phyloP scores from a whole-genome alignment of 768 basidiomycete species.

The Nidularia sp. region DNA sequence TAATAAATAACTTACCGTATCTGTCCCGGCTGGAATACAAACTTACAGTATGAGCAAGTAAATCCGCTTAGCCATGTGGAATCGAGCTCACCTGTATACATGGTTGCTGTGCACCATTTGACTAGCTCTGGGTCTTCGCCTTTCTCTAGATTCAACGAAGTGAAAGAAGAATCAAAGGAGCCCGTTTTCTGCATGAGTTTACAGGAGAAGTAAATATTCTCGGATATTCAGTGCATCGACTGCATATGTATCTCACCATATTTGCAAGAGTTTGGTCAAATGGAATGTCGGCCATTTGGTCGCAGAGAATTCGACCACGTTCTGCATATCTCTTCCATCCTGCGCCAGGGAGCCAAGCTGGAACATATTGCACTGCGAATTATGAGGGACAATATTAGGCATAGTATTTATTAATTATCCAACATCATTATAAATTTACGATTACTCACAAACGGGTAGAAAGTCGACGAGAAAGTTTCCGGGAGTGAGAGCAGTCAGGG shows the following conservation, averaged over 20 bases:
- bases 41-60: not conserved
- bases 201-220: no score
- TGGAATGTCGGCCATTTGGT: slow-evolving; percentile 31
- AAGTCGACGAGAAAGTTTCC: slow-evolving; percentile 5
- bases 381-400: not conserved
- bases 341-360: slow-evolving; percentile 40
- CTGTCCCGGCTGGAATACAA: not conserved
- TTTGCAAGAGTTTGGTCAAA: slow-evolving; percentile 26
- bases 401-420: not conserved
- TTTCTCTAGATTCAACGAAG: slow-evolving; percentile 12
- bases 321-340: slow-evolving; percentile 36
- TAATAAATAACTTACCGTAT: not conserved
- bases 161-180: slow-evolving; percentile 11
- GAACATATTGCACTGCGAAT: slow-evolving; percentile 18
- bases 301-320: slow-evolving; percentile 20
- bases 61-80: not conserved
- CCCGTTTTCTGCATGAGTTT: slow-evolving; percentile 7
- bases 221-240: not conserved
- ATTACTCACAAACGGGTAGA: slow-evolving; percentile 14
- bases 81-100: not conserved
- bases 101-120: slow-evolving; percentile 15
- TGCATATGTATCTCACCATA: slow-evolving; percentile 21
- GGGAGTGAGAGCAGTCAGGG: not conserved
- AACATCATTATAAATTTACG: not conserved
- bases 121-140: slow-evolving; percentile 18